Base-by-base conservation (phyloP, 352 stramenopile genomes). In the Thraustotheca clavata region DNA sequence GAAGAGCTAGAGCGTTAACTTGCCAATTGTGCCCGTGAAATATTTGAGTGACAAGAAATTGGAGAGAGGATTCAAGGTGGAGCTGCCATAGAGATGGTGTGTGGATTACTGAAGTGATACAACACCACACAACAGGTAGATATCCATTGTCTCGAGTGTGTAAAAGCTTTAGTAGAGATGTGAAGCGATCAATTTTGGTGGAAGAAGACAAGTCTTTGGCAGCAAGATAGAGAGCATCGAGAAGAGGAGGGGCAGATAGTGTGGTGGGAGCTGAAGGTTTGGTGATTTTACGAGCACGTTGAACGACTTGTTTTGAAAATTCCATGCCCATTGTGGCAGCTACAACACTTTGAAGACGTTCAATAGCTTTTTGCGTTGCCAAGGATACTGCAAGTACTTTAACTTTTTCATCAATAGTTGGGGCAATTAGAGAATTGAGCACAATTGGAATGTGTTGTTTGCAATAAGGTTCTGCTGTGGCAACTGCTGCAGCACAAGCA, bases 261-360 rank as follows among this genome's bases (percentile, higher is more conserved):
- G 20, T 20, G 11, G 38, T 27, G 20, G 39, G 16, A 9, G 41
- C 22, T 9, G n/a, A 16, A 3, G 41, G 12, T 39, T 65, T 65
- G 38, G 46, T 32, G 32, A 55, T 31, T 39, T 65, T 38, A 11
- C 38, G 20, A 26, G 22, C 38, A 32, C 4, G 36, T 7, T n/a
- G 57, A 31, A 65, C 57, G 47, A 65, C 47, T 12, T 65, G 57
- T 46, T 65, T 65, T 27, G 36, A 18, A 16, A 65, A 65, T 32
- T 65, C 57, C 38, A 65, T 65, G 57, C 35, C 57, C 36, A 65
- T 35, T 31, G 35, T 47, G 4, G 57, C 47, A 12, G 46, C 12
- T 16, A 65, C 41, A 7, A 65, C 9, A 5, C 41, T 39, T 4
- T 43, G 35, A n/a, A 65, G 18, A 27, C 38, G 52, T 7, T 27